Percentiles rank a stretch among this genome's conserved stretches.
Evolutionary conservation across 1,139 yeast genomes (phyloP).

Genomic region (Debaryomyces fabryi): DNA sequence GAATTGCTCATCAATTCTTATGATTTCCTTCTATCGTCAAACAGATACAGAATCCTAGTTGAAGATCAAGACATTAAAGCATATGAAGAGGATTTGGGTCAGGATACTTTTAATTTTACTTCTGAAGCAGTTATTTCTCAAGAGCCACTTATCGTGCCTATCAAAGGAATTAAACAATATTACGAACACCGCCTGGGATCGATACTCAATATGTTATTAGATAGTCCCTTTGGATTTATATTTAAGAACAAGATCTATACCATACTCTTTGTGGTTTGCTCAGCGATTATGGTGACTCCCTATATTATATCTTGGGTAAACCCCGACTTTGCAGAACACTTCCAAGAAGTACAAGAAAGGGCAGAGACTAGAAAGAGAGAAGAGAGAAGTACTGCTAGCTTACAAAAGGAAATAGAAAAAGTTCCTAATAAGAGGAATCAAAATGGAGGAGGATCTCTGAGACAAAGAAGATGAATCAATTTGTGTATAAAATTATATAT

Average conservation of each 20-base stretch:
- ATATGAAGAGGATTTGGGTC: slow-evolving; percentile 25
- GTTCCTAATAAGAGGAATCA: slow-evolving; percentile 3
- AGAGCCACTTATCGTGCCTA: slow-evolving; percentile 27
- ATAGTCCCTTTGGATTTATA: slow-evolving; percentile 49
- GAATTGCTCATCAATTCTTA: slow-evolving; percentile 38
- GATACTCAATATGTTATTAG: slow-evolving; percentile 35
- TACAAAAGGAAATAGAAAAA: slow-evolving; percentile 5
- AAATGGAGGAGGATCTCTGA: slow-evolving; percentile 6
- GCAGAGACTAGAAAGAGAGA: slow-evolving; percentile 3
- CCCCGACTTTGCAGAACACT: slow-evolving; percentile 43
- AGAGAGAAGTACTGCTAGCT: not conserved
- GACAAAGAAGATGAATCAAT: slow-evolving; percentile 7
- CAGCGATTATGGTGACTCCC: slow-evolving; percentile 41
- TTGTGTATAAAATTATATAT: slow-evolving; percentile 2
- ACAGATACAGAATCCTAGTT: slow-evolving; percentile 32
- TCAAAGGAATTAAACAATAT: slow-evolving; percentile 30
- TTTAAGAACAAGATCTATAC: slow-evolving; percentile 43
- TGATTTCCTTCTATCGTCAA: slow-evolving; percentile 34
- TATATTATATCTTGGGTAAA: slow-evolving; percentile 31
- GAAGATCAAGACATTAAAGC: slow-evolving; percentile 22
- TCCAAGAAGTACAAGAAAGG: slow-evolving; percentile 29
- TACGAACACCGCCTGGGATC: slow-evolving; percentile 41
- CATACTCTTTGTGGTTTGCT: slow-evolving; percentile 30
- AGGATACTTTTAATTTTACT: slow-evolving; percentile 20
- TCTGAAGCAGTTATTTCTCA: slow-evolving; percentile 20